phyloP scores from a whole-genome alignment of 1,284 basidiomycete species.

The Ganoderma lucidum region DNA sequence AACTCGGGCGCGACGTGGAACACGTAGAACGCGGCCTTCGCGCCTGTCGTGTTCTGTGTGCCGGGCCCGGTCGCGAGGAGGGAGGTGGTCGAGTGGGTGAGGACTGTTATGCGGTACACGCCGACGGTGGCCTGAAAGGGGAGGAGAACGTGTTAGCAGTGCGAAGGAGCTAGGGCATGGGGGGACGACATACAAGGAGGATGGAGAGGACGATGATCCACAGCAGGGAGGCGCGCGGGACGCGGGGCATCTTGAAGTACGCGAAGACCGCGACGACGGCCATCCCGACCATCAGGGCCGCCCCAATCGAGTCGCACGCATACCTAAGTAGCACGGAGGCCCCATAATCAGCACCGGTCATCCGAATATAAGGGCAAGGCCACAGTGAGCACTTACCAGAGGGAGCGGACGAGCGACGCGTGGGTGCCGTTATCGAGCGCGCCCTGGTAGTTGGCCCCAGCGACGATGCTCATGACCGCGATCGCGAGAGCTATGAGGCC shows the following conservation, averaged over 20 bases:
- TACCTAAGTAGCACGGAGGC: constrained; percentile 20
- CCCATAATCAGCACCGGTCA: not conserved
- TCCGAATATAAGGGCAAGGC: too few species aligned
- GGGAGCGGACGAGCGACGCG: constrained; percentile 32
- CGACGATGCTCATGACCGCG: constrained; percentile 38
- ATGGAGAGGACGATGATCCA: constrained; percentile 13
- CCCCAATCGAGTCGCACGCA: constrained; percentile 19
- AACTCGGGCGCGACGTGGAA: constrained; percentile 54
- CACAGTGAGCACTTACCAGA: not conserved
- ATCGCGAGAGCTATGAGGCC: constrained; percentile 35
- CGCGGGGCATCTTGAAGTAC: constrained; percentile 19
- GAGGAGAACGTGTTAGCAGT: not conserved
- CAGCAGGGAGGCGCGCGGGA: constrained; percentile 14
- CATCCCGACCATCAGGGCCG: constrained; percentile 9
- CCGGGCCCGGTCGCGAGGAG: constrained; percentile 19
- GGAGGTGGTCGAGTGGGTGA: constrained; percentile 14
- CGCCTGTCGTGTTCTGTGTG: constrained; percentile 14
- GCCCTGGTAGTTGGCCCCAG: constrained; percentile 37
- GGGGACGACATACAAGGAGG: constrained; percentile 19
- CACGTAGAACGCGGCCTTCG: constrained; percentile 52
- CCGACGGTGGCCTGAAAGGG: constrained; percentile 1
- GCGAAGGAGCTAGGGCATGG: not conserved
- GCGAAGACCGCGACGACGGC: constrained; percentile 15
- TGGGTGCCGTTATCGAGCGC: constrained; percentile 30
- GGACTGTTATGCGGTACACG: constrained; percentile 15